A percentile compares a stretch with the other conserved stretches of the same genome.
phyloP scores from a whole-genome alignment of 129 eudicot genomes.

The Tagetes erecta region DNA sequence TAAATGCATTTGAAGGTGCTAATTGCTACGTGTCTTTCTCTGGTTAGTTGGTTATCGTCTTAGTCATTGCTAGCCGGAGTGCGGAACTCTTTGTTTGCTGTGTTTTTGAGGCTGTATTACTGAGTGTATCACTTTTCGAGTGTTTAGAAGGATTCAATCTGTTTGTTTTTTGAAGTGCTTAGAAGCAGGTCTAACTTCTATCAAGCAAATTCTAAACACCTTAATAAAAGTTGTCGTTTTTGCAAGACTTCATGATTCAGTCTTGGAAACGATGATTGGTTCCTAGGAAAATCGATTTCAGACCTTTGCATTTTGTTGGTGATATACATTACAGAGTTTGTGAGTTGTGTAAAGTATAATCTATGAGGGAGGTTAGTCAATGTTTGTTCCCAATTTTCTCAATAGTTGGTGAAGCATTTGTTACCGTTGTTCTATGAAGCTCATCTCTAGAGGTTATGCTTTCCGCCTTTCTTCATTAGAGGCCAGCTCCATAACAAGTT shows the following conservation, averaged over 20 bases:
- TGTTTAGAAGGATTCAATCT: not conserved
- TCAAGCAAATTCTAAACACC: not conserved
- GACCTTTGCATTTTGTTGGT: not conserved
- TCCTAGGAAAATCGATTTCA: not conserved
- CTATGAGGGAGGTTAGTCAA: not conserved
- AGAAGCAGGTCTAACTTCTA: not conserved
- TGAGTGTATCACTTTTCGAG: not conserved
- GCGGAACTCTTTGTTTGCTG: not conserved
- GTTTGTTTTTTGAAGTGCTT: not conserved
- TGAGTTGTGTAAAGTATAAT: not conserved
- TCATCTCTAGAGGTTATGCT: not conserved
- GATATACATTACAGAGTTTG: not conserved
- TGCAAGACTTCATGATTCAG: not conserved
- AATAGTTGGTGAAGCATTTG: not conserved
- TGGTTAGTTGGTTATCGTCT: not conserved
- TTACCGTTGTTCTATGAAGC: not conserved
- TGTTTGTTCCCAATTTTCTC: not conserved
- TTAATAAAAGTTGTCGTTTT: not conserved
- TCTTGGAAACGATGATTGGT: not conserved
- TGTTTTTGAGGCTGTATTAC: conserved; percentile 14
- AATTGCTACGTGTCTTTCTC: not conserved
- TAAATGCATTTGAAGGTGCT: not conserved
- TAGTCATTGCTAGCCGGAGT: not conserved
- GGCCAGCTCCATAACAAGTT: not conserved
- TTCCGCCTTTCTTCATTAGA: too few species aligned